Percentiles rank a stretch among this genome's conserved stretches.
Conservation (phyloP, 2,329 filamentous ascomycete genomes). For the Tetracladium maxilliforme region DNA sequence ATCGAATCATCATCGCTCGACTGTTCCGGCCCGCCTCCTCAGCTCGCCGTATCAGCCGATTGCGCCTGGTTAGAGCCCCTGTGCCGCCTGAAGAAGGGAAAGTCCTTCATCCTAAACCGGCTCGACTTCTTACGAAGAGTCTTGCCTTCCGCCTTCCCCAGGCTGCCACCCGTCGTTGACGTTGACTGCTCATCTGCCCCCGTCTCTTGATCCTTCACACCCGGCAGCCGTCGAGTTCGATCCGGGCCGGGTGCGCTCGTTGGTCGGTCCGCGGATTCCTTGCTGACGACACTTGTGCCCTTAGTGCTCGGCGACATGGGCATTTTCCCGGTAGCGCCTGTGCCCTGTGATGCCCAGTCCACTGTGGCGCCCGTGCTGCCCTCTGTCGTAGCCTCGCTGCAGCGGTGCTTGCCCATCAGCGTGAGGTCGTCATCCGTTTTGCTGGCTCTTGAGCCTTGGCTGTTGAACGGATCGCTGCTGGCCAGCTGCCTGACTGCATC, state of each 20-base stretch:
- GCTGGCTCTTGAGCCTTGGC: constrained; percentile 1
- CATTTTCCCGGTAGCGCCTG: constrained; percentile 48
- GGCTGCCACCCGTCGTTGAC: constrained; percentile 24
- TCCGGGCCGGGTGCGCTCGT: constrained; percentile 8
- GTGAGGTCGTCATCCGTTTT: not conserved
- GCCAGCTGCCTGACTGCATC: constrained; percentile 31
- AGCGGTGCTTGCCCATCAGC: constrained; percentile 28
- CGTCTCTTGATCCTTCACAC: constrained; percentile 5
- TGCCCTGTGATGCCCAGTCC: constrained; percentile 48
- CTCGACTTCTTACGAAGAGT: constrained; percentile 46
- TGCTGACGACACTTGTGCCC: constrained; percentile 50
- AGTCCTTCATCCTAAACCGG: constrained; percentile 46
- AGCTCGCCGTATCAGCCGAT: too few relatives aligned
- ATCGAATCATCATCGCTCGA: too few relatives aligned
- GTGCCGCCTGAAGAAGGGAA: constrained; percentile 39
- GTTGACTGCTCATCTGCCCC: constrained; percentile 5
- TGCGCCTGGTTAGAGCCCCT: constrained; percentile 27
- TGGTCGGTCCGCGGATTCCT: constrained; percentile 25
- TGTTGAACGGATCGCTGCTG: constrained; percentile 31
- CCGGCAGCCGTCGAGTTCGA: constrained; percentile 15
- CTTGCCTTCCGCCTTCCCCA: constrained; percentile 29
- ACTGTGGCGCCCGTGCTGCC: constrained; percentile 37
- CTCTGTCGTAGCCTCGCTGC: constrained; percentile 39
- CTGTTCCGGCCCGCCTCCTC: too few relatives aligned
- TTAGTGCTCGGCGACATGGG: constrained; percentile 50